phyloP scores from a whole-genome alignment of 306 rosid genomes.

The Fragaria vesca region DNA sequence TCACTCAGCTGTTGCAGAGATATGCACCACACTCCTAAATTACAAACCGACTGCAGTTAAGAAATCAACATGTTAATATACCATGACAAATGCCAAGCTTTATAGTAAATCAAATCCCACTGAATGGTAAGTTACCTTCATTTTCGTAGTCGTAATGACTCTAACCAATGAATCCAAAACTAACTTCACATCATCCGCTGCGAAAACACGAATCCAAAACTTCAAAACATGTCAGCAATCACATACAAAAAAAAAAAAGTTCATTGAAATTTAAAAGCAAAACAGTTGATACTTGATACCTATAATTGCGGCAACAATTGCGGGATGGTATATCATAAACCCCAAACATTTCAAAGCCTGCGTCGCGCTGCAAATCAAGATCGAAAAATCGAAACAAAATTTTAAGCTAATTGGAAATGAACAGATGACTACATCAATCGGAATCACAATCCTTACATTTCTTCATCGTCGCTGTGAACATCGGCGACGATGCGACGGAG shows the following conservation, averaged over 20 bases:
- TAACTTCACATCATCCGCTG: slow-evolving; percentile 57
- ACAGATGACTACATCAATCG: not conserved
- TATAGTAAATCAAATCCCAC: not conserved
- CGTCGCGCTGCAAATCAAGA: slow-evolving; percentile 44
- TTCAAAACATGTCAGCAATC: not conserved
- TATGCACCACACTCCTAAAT: slow-evolving; percentile 85
- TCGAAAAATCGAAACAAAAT: not conserved
- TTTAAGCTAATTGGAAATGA: not conserved
- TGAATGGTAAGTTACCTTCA: slow-evolving; percentile 43
- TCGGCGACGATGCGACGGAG: slow-evolving; percentile 44
- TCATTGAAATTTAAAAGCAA: not conserved
- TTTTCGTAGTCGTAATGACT: slow-evolving; percentile 59
- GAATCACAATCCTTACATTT: slow-evolving; percentile 38
- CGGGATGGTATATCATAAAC: slow-evolving; percentile 76
- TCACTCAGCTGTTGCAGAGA: slow-evolving; percentile 66
- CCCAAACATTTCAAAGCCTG: slow-evolving; percentile 87
- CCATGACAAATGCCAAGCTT: not conserved
- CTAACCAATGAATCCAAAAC: slow-evolving; percentile 51
- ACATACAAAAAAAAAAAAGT: not conserved
- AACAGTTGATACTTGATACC: slow-evolving; percentile 32
- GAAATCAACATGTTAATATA: slow-evolving; percentile 10
- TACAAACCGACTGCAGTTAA: slow-evolving; percentile 68
- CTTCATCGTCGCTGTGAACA: slow-evolving; percentile 55
- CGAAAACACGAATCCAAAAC: not conserved
- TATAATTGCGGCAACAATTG: slow-evolving; percentile 39